Conservation (phyloP, 176 grass and related monocot species). For the Zizania latifolia region DNA sequence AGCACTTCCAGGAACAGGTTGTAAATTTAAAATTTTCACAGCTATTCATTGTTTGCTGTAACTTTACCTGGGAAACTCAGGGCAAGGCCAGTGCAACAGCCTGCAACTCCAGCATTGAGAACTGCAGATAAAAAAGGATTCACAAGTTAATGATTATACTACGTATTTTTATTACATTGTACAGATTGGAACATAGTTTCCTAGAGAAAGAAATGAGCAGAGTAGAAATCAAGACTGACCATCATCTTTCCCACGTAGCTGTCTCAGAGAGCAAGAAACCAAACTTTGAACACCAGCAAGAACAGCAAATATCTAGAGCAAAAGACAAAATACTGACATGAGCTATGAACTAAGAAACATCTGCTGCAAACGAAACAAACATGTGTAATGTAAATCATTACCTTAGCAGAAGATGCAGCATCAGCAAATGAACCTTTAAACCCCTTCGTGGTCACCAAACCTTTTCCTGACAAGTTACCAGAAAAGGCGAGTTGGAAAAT, state of each 20-base stretch:
- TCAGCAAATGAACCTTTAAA: slow-evolving; percentile 71
- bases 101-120: slow-evolving; percentile 76
- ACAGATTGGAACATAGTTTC: neutral
- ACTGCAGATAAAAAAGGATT: slow-evolving; percentile 36
- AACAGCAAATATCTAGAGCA: slow-evolving; percentile 69
- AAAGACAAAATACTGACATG: neutral
- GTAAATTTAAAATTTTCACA: slow-evolving; percentile 3
- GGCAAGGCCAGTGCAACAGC: slow-evolving; percentile 80
- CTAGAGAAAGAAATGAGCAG: neutral
- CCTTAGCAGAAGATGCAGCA: slow-evolving; percentile 76
- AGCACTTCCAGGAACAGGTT: slow-evolving; percentile 1
- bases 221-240: slow-evolving; percentile 22
- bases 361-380: slow-evolving; percentile 10
- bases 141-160: slow-evolving; percentile 1
- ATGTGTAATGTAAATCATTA: slow-evolving; percentile 13
- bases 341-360: slow-evolving; percentile 6
- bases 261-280: slow-evolving; percentile 62
- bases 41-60: neutral
- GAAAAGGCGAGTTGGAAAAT: neutral
- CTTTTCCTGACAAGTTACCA: slow-evolving; percentile 53
- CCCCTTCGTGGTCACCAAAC: slow-evolving; percentile 52
- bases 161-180: neutral
- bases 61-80: slow-evolving; percentile 74
- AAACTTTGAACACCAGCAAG: slow-evolving; percentile 79
- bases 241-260: slow-evolving; percentile 77